Evolutionary conservation across 2,329 filamentous ascomycete genomes (phyloP).

Genomic region (Chrysoporthe austroafricana): DNA sequence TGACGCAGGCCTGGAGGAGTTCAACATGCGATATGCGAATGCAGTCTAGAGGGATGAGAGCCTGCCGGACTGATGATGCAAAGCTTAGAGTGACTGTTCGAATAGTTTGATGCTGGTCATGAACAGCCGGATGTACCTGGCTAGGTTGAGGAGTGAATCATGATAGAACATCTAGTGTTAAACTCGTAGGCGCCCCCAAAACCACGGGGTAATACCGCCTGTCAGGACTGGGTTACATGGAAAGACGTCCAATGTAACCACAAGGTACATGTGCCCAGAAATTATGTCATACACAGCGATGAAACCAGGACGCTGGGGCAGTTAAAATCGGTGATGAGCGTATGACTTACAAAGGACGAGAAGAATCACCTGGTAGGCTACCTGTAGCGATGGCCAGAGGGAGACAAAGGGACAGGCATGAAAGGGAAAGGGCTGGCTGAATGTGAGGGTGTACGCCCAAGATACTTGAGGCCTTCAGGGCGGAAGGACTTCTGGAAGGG

Average conservation of each 20-base stretch:
- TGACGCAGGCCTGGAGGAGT: not conserved
- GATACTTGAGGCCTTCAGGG: not conserved
- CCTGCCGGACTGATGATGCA: not conserved
- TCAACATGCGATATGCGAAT: not conserved
- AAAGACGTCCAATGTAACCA: not conserved
- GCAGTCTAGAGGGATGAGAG: not conserved
- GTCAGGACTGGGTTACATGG: not conserved
- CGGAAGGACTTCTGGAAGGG: constrained; percentile 1
- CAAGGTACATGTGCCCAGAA: not conserved
- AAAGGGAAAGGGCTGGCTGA: not conserved
- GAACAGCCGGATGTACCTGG: not conserved
- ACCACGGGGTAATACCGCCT: not conserved
- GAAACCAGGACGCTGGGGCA: not conserved
- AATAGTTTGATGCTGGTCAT: not conserved
- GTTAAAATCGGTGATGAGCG: not conserved
- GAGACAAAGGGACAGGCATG: not conserved
- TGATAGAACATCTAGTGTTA: not conserved
- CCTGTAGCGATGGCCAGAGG: not conserved
- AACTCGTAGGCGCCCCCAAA: not conserved
- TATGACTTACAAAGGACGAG: not conserved
- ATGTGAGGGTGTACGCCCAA: not conserved
- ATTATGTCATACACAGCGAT: not conserved
- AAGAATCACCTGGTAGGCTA: not conserved
- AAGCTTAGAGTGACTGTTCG: not conserved
- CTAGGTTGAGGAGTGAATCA: not conserved